Percentiles rank a stretch among this genome's conserved stretches.
Conservation (phyloP, 148 eudicot species). For the Linanthus parryae region DNA sequence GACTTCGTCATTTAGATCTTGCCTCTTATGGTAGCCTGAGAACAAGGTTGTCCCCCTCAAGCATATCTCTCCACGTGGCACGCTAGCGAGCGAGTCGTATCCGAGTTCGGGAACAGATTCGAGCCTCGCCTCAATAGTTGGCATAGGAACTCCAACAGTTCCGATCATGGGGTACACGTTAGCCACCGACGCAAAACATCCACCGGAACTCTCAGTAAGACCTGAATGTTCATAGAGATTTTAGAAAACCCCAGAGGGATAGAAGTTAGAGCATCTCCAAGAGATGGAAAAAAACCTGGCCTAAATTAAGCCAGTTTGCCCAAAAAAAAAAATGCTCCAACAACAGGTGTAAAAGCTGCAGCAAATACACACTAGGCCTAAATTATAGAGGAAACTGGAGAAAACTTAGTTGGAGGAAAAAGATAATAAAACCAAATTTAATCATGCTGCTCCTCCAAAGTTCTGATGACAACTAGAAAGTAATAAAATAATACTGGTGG, state of each 20-base stretch:
- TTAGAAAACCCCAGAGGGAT: background rate
- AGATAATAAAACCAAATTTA: too few relatives aligned
- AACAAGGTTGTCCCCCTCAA: slow-evolving; percentile 81
- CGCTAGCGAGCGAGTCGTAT: slow-evolving; percentile 66
- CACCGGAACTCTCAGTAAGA: slow-evolving; percentile 92
- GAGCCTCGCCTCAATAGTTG: slow-evolving; percentile 84
- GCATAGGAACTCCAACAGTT: slow-evolving; percentile 82
- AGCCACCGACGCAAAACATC: slow-evolving; percentile 74
- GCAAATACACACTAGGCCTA: too few relatives aligned
- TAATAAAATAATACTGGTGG: too few relatives aligned
- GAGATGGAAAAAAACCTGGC: too few relatives aligned
- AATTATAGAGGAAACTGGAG: too few relatives aligned
- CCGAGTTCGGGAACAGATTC: slow-evolving; percentile 96
- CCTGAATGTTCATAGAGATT: slow-evolving; percentile 31
- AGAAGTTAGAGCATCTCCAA: too few relatives aligned
- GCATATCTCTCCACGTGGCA: slow-evolving; percentile 95
- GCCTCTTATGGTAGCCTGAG: slow-evolving; percentile 88
- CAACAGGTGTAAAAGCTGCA: too few relatives aligned
- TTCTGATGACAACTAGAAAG: too few relatives aligned
- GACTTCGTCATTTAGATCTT: slow-evolving; percentile 62
- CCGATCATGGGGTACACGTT: slow-evolving; percentile 77
- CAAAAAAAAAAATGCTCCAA: too few relatives aligned
- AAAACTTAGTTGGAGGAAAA: too few relatives aligned
- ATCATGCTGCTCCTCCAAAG: too few relatives aligned
- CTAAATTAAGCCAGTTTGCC: too few relatives aligned